Base-by-base conservation (phyloP, 2,329 filamentous ascomycete genomes). In the Monilinia vaccinii-corymbosi region DNA sequence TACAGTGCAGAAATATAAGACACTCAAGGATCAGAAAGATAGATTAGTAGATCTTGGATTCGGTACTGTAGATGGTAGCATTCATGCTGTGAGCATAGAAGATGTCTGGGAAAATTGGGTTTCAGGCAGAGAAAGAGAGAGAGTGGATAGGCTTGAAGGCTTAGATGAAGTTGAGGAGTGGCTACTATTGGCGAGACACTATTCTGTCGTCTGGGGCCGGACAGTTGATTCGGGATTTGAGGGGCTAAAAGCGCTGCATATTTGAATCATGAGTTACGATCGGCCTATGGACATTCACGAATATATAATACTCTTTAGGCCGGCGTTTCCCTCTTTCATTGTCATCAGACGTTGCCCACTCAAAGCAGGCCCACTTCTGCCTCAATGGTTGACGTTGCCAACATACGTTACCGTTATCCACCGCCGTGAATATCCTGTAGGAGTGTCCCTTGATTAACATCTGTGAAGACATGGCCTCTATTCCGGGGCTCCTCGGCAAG, bases 81-180 rank as follows among this genome's bases (percentile, higher is more conserved):
- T 81, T 47, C 78, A 77, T 47, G 84, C 81, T 0, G 79, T 79
- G 32, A 83, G 85, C 69, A 79, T 88, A 40, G 77, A 83, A 65
- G 80, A 80, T n/a, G 82, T 96, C 42, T 97, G 89, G 86, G 80
- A 87, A 56, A 75, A 75, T 1, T 97, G 93, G 91, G 78, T 96
- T 3, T 70, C 71, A 0, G 71, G 78, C 0, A 76, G 77, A 2
- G 93, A 97, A 74, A 92, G 90, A 73, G 86, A 89, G 69, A 79
- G 92, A 51, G 84, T 97, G 1, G 87, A 92, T 64, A 74, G 76
- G 13, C 72, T 97, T 31, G 92, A 99, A 73, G 91, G 94, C 69
- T 74, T 99, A 63, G 94, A 99, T 75, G 94, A 99, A 74, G 81
- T 97, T 28, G 94, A 99, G 74, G 94, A 99, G 75, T 96, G 94